A percentile compares a stretch with the other conserved stretches of the same genome.
Conservation (phyloP, 495 filamentous ascomycete genomes). For the Bryoglossum gracile region DNA sequence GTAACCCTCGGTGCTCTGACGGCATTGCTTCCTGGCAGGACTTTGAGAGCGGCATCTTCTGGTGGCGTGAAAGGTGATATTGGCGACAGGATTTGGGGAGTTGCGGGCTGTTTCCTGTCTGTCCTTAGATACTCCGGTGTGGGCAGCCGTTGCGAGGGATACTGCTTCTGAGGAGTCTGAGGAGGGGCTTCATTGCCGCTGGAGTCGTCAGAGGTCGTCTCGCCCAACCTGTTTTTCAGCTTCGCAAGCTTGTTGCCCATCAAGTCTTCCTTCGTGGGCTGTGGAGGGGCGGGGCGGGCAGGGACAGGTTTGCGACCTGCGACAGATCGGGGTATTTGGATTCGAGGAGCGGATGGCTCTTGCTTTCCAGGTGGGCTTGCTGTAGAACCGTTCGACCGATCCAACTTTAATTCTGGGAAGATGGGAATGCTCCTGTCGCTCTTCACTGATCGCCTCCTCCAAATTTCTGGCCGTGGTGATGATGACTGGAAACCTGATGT, state of each 20-base stretch:
- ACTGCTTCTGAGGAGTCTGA: background rate
- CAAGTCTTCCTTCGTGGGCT: slow-evolving; percentile 17
- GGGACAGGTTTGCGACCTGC: slow-evolving; percentile 18
- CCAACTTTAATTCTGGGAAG: slow-evolving; percentile 22
- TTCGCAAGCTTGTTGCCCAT: slow-evolving; percentile 24
- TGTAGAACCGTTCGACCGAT: slow-evolving; percentile 24
- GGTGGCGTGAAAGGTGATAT: slow-evolving; percentile 17
- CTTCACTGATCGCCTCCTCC: slow-evolving; percentile 20
- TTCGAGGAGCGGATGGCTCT: slow-evolving; percentile 2
- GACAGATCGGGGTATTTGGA: slow-evolving; percentile 16
- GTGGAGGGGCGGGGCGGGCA: slow-evolving; percentile 18
- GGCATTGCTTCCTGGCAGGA: background rate
- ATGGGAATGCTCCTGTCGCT: slow-evolving; percentile 20
- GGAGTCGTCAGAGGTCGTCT: background rate
- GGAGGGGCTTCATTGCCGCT: slow-evolving; percentile 13
- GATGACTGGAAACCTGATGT: slow-evolving; percentile 10
- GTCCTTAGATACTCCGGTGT: slow-evolving; percentile 20
- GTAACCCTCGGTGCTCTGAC: slow-evolving; percentile 5
- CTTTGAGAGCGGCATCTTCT: slow-evolving; percentile 10
- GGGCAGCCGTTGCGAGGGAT: slow-evolving; percentile 2
- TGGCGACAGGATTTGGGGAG: slow-evolving; percentile 1
- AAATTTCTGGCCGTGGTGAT: slow-evolving; percentile 19
- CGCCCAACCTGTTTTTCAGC: slow-evolving; percentile 14
- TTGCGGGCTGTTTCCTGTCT: slow-evolving; percentile 2
- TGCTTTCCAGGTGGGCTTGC: slow-evolving; percentile 16